Base-by-base conservation (phyloP, 306 rosid genomes). In the Mimosa pudica region DNA sequence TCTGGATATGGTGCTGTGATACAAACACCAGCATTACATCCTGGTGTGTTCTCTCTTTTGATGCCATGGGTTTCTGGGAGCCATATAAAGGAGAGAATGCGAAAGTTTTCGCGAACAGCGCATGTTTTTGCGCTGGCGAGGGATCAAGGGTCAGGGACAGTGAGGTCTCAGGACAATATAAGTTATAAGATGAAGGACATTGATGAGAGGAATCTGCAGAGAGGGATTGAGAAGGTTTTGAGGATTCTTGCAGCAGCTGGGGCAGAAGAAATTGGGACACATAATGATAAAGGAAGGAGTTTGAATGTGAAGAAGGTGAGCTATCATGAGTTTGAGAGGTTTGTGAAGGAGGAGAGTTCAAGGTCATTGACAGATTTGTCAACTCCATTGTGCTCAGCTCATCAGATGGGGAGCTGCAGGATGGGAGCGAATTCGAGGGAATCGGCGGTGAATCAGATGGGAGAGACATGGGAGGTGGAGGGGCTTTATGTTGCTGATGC, bases 1-100 rank as follows among this genome's bases (percentile, higher is more conserved):
- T 88, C 96, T 11, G 94, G 97, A 36, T 89, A 91, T 60, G 95
- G 98, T 8, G 92, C 88, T 0, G 57, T 91, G 76, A 91, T 93
- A 79, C 98, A 93, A 76, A 93, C 98, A 57, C 98, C 98, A 38
- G 81, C 98, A 24, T 77, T 94, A 74, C 98, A 94, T 79, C 98
- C 97, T 0, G 98, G 98, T 13, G 85, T 88, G 84, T 94, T 94
- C 85, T 90, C 97, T 30, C 71, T 84, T 70, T 66, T 94, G 64
- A 94, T 86, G 86, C 98, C 98, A 16, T 94, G 98, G 98, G 10
- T 89, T 55, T 91, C 96, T 7, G 95, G 97, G 38, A 49, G n/a
- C 3, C 88, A 86, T 17, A 87, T 92, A 1, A 94, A 76, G 64
- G 85, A 87, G 4, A 52, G 93, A 58, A 93, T 93, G 98, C 65